phyloP scores from a whole-genome alignment of 331 rosid species.

The Quercus lobata region DNA sequence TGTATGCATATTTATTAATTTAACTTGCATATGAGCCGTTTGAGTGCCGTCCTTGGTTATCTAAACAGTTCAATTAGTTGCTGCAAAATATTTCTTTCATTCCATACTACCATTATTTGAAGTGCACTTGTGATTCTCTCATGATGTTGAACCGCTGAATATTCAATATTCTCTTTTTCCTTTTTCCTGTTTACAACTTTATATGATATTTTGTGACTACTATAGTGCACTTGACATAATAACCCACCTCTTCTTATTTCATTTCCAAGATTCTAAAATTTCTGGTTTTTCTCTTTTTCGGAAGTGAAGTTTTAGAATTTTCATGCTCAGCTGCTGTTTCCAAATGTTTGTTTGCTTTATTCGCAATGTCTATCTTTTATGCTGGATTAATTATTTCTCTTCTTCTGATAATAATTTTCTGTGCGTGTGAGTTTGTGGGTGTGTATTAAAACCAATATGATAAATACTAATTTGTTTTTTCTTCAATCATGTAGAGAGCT shows the following conservation, averaged over 20 bases:
- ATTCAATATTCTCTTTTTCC: neutral
- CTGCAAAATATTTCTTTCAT: neutral
- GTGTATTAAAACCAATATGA: neutral
- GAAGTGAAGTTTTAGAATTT: neutral
- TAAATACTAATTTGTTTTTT: neutral
- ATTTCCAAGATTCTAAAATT: neutral
- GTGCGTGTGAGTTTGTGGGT: neutral
- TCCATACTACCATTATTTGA: neutral
- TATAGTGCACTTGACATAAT: neutral
- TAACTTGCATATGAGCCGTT: neutral
- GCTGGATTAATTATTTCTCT: neutral
- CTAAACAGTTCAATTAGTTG: neutral
- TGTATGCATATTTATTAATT: neutral
- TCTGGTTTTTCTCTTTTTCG: neutral
- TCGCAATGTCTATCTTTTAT: neutral
- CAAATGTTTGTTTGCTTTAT: neutral
- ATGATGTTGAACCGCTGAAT: neutral
- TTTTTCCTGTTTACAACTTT: neutral
- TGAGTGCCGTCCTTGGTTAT: neutral
- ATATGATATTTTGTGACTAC: neutral
- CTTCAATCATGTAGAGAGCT: slow-evolving; percentile 61
- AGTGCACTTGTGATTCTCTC: neutral
- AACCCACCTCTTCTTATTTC: neutral
- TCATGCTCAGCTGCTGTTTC: neutral
- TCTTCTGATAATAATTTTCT: neutral